Evolutionary conservation across 139 green algal genomes (phyloP), one percentile per base, ranked within the genome.

Genomic region (Closterium sp.): DNA sequence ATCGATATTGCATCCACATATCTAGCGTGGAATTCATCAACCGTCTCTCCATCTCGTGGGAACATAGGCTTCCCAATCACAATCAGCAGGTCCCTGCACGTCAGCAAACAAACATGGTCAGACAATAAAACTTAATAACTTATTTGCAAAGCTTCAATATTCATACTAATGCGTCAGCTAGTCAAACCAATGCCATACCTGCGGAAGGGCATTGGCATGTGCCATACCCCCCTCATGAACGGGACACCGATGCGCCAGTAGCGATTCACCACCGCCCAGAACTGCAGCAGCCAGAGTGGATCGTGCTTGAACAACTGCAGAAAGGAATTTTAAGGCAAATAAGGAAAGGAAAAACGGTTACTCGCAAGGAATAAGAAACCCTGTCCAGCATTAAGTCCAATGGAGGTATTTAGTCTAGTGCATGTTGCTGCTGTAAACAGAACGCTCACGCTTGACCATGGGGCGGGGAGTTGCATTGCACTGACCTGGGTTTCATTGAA

Each of bases 401-500:
- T 9, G 38, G 0, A 45, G 10, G 2, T 45, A 45, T 9, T 4
- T 6, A 45, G 38, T 45, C 0, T 4, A 45, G 0, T 4, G 38
- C 38, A 45, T 9, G 38, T 45, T 50, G 38, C 38, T 50, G 38
- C 38, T 50, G 0, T 0, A 17, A 50, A 50, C 38, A 50, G 38
- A 50, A 17, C 7, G 38, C 38, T 0, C 38, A 50, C 38, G 4
- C 38, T 17, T 50, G 38, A 50, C 7, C 38, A 50, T 50, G 38
- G 38, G 38, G 38, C 38, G 38, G n/a, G n/a, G n/a, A n/a, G n/a
- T n/a, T n/a, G n/a, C n/a, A n/a, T n/a, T 24, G 7, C 21, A n/a
- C 91, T 91, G 22, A 94, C 91, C 89, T 87, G n/a, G 9, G 94
- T 94, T 73, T 94, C 92, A 21, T 92, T 92, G 92, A 94, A 94